Evolutionary conservation across 257 asterid genomes (phyloP).

Genomic region (Solanum paucissectum): DNA sequence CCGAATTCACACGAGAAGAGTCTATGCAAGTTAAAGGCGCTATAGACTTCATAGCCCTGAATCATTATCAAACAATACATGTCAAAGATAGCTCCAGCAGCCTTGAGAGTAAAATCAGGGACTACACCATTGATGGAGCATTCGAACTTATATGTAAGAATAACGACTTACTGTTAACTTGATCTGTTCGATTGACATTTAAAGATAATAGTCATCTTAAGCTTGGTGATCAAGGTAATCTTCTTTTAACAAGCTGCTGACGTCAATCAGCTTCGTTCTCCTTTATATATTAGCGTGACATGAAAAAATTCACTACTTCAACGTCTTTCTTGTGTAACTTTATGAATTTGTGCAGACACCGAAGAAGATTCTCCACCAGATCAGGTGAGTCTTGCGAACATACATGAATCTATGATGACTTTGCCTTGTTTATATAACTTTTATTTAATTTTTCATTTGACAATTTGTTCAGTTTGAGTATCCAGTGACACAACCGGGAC

Average conservation of each 20-base stretch:
- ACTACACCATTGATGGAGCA: constrained; percentile 14
- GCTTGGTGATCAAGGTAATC: not conserved
- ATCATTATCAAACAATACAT: constrained; percentile 21
- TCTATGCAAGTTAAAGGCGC: constrained; percentile 44
- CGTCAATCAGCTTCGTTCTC: not conserved
- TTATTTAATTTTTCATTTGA: constrained; percentile 22
- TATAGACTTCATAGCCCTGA: constrained; percentile 45
- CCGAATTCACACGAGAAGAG: constrained; percentile 30
- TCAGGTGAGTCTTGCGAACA: not conserved
- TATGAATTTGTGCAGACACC: not conserved
- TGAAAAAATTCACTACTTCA: not conserved
- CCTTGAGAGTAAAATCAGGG: constrained; percentile 8
- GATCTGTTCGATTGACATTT: not conserved
- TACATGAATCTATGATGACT: not conserved
- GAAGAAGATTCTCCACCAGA: not conserved
- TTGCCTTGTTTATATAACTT: not conserved
- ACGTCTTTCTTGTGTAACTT: not conserved
- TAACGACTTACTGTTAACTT: not conserved
- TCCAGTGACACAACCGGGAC: not conserved
- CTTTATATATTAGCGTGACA: not conserved
- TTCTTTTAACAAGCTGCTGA: not conserved
- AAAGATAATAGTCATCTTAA: not conserved
- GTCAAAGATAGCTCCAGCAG: constrained; percentile 21
- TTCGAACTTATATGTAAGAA: not conserved
- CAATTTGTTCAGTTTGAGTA: constrained; percentile 8